phyloP scores from a whole-genome alignment of 768 basidiomycete genomes.

The Suillus placidus region DNA sequence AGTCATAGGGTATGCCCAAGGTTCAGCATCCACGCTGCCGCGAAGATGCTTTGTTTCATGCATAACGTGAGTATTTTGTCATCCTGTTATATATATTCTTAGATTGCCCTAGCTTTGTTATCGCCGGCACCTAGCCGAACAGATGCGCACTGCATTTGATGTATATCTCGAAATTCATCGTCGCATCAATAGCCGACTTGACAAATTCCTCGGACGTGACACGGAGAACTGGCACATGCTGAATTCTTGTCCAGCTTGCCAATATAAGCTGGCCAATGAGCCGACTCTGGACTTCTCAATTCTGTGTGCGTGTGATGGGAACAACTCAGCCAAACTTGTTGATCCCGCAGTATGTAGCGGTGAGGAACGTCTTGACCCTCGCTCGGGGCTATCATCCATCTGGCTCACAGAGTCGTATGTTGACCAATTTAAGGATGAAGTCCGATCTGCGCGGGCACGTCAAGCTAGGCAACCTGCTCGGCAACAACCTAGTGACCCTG shows the following conservation, averaged over 20 bases:
- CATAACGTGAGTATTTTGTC: not conserved
- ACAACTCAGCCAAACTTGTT: not conserved
- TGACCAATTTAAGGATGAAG: slow-evolving; percentile 1
- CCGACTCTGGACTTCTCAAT: not conserved
- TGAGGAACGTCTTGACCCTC: not conserved
- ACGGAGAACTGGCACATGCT: not conserved
- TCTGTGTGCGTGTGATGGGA: not conserved
- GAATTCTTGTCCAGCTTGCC: not conserved
- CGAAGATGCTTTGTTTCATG: not conserved
- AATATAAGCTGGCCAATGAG: not conserved
- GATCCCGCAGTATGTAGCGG: not conserved
- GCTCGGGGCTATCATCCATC: not conserved
- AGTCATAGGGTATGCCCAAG: not conserved
- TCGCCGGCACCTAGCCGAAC: not conserved
- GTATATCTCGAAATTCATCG: not conserved
- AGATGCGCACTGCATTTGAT: not conserved
- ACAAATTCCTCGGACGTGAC: not conserved
- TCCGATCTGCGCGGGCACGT: not conserved
- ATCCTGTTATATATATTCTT: not conserved
- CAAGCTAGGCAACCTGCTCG: not conserved
- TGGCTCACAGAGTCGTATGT: not conserved
- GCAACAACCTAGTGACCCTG: not conserved
- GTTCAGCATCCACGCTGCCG: not conserved
- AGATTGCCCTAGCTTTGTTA: not conserved
- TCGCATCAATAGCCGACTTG: not conserved